Evolutionary conservation across 305 asterid genomes (phyloP).

Genomic region (Solanum hybrid): DNA sequence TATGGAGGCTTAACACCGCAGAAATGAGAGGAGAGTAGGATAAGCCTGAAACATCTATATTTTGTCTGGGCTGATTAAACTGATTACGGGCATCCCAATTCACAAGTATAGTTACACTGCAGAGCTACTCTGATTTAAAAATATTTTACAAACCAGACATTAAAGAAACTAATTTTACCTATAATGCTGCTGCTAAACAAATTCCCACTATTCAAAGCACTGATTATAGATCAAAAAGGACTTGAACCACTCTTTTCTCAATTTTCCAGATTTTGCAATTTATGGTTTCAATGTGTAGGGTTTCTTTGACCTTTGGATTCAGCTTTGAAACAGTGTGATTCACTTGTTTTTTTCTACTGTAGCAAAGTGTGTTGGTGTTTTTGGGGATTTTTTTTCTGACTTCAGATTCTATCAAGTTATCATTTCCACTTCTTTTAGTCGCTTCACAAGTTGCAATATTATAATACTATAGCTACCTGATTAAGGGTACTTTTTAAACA

Average conservation of each 20-base stretch:
- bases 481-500: neutral
- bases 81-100: neutral
- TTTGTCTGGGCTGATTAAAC: neutral
- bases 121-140: neutral
- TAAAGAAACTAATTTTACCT: neutral
- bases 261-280: neutral
- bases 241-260: neutral
- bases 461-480: neutral
- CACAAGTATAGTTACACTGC: neutral
- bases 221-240: neutral
- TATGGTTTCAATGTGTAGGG: neutral
- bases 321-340: neutral
- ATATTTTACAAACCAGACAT: neutral
- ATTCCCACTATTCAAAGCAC: neutral
- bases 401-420: neutral
- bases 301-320: neutral
- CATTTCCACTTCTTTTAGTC: neutral
- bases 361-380: neutral
- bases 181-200: neutral
- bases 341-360: neutral
- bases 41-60: neutral
- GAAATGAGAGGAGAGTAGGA: neutral
- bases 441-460: neutral
- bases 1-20: neutral
- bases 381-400: neutral